Conservation (phyloP, 345 rosid genomes). For the Murraya paniculata region DNA sequence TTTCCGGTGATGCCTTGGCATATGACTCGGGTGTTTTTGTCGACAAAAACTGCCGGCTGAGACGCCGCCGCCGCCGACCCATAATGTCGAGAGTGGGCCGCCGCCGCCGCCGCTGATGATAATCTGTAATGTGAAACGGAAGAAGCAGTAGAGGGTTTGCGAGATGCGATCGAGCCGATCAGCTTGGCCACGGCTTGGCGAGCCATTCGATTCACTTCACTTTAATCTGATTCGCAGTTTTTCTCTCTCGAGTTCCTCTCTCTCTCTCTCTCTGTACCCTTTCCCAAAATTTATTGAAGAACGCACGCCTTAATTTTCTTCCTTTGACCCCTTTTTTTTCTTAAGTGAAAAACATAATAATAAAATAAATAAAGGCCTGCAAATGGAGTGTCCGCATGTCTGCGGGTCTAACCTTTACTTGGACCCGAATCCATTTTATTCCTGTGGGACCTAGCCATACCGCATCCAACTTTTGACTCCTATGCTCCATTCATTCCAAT, state of each 20-base stretch:
- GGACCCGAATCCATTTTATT: not conserved
- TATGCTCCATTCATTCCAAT: too few relatives aligned
- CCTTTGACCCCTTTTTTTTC: not conserved
- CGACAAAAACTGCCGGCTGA: slow-evolving; percentile 86
- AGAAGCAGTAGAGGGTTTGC: slow-evolving; percentile 25
- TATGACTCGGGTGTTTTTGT: slow-evolving; percentile 82
- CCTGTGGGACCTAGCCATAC: not conserved
- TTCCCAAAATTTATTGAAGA: not conserved
- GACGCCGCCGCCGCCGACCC: slow-evolving; percentile 55
- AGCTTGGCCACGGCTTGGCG: slow-evolving; percentile 37
- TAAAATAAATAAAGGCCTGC: not conserved
- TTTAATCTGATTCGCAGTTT: slow-evolving; percentile 3
- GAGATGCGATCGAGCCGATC: slow-evolving; percentile 33
- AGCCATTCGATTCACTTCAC: slow-evolving; percentile 32
- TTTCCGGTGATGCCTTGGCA: slow-evolving; percentile 98
- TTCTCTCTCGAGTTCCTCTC: not conserved
- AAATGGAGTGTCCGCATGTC: not conserved
- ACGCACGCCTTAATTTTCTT: not conserved
- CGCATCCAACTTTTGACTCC: too few relatives aligned
- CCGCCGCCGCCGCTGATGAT: not conserved
- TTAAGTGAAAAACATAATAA: not conserved
- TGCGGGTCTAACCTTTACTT: not conserved
- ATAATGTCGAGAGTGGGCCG: slow-evolving; percentile 42
- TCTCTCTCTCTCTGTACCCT: not conserved
- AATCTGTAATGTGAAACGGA: slow-evolving; percentile 12